Percentiles rank a stretch among this genome's conserved stretches.
phyloP scores from a whole-genome alignment of 2,329 filamentous ascomycete species.

The Calonectria pseudoturangicola region DNA sequence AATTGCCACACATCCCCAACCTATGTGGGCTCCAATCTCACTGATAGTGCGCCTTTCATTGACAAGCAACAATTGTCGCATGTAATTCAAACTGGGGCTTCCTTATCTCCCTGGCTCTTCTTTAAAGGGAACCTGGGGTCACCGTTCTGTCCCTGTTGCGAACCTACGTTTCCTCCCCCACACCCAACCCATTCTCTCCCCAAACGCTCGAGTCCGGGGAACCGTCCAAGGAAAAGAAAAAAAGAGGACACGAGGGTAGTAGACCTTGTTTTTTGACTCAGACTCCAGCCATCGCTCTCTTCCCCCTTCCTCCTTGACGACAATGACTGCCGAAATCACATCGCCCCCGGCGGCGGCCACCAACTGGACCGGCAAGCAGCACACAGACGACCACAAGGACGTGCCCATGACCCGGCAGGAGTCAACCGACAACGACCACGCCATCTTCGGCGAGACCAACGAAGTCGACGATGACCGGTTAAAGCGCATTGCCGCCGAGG shows the following conservation, averaged over 20 bases:
- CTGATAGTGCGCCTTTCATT: conserved; percentile 27
- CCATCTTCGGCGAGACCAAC: conserved; percentile 37
- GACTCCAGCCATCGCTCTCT: no score
- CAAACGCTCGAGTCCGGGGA: conserved; percentile 18
- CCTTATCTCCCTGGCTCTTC: conserved; percentile 9
- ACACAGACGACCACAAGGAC: conserved; percentile 24
- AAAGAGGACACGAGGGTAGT: not conserved
- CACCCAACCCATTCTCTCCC: conserved; percentile 1
- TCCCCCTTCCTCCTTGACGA: not conserved
- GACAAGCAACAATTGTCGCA: conserved; percentile 18
- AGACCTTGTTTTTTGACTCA: no score
- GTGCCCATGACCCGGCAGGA: not conserved
- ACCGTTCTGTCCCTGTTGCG: conserved; percentile 12
- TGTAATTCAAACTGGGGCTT: conserved; percentile 21
- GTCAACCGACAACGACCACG: conserved; percentile 25
- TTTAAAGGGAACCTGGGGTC: conserved; percentile 25
- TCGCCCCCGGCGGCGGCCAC: conserved; percentile 5
- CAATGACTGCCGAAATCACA: conserved; percentile 31
- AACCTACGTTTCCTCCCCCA: conserved; percentile 20
- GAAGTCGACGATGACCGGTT: conserved; percentile 38
- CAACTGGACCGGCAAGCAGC: conserved; percentile 14
- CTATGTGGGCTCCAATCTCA: conserved; percentile 34
- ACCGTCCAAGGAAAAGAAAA: not conserved
- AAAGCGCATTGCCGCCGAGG: conserved; percentile 39
- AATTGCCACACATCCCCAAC: conserved; percentile 31